These are phyloP conservation scores for Geotrichum phurueaensis DNA, from an alignment of 1,139 yeast species.

Conservation along the genomic window DNA sequence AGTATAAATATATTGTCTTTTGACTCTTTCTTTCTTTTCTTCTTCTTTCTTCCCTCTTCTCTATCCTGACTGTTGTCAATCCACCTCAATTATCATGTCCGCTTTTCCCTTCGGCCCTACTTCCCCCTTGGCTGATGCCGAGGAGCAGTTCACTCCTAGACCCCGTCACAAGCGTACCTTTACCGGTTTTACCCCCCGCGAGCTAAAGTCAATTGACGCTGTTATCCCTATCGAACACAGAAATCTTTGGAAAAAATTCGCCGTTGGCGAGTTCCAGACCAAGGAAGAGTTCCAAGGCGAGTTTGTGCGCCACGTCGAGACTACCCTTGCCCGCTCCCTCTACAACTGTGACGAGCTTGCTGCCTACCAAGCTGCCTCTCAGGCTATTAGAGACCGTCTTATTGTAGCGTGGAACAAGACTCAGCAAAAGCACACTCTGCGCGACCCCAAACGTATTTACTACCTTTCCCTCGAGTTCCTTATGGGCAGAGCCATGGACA, in stretches of 20 bases:
- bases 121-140: constrained; percentile 2
- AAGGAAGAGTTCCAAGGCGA: constrained; percentile 59
- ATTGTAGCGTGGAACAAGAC: constrained; percentile 89
- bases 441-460: constrained; percentile 82
- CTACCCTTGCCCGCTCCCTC: constrained; percentile 80
- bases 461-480: constrained; percentile 82
- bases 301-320: constrained; percentile 82
- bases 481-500: constrained; percentile 95
- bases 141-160: constrained; percentile 14
- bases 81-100: background rate
- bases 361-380: constrained; percentile 85
- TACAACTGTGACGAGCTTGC: constrained; percentile 90
- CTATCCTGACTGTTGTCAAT: background rate
- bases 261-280: constrained; percentile 46
- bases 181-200: constrained; percentile 88
- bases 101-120: constrained; percentile 8
- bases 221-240: constrained; percentile 75
- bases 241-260: constrained; percentile 66
- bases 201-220: constrained; percentile 75
- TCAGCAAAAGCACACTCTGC: constrained; percentile 79
- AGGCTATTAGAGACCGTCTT: constrained; percentile 70
- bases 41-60: background rate
- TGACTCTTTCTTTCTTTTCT: background rate
- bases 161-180: constrained; percentile 51
- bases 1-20: background rate